Evolutionary conservation across 1,284 basidiomycete species (phyloP).

Genomic region (Cystobasidium sp.): DNA sequence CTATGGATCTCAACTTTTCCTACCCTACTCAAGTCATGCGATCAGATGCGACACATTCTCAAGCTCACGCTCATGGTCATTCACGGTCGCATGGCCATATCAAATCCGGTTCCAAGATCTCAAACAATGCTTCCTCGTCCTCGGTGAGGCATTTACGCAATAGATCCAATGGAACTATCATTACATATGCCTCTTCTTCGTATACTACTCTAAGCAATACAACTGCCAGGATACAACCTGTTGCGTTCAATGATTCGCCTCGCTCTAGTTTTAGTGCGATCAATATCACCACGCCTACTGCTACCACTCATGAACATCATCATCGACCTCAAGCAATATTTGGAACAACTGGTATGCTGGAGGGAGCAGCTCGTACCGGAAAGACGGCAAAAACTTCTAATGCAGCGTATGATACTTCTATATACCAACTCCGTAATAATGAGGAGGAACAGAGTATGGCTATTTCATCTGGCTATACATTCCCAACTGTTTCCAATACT

Average conservation of each 20-base stretch:
- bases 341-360: neutral
- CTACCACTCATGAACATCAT: neutral
- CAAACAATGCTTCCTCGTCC: neutral
- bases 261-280: conserved; percentile 19
- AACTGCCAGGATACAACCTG: conserved; percentile 18
- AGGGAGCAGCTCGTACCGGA: too few species aligned
- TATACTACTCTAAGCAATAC: neutral
- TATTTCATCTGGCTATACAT: too few species aligned
- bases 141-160: conserved; percentile 19
- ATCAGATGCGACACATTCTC: neutral
- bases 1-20: conserved; percentile 11
- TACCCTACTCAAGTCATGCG: conserved; percentile 10
- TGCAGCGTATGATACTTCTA: too few species aligned
- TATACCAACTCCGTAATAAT: too few species aligned
- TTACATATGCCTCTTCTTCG: conserved; percentile 25
- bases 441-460: too few species aligned
- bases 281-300: conserved; percentile 5
- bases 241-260: conserved; percentile 32
- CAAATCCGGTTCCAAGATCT: neutral
- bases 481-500: too few species aligned
- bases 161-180: conserved; percentile 19
- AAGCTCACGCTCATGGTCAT: neutral
- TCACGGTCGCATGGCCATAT: neutral
- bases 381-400: too few species aligned
- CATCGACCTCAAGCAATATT: neutral